Evolutionary conservation across 2,329 filamentous ascomycete genomes (phyloP).

Genomic region (Paecilomyces variotii): DNA sequence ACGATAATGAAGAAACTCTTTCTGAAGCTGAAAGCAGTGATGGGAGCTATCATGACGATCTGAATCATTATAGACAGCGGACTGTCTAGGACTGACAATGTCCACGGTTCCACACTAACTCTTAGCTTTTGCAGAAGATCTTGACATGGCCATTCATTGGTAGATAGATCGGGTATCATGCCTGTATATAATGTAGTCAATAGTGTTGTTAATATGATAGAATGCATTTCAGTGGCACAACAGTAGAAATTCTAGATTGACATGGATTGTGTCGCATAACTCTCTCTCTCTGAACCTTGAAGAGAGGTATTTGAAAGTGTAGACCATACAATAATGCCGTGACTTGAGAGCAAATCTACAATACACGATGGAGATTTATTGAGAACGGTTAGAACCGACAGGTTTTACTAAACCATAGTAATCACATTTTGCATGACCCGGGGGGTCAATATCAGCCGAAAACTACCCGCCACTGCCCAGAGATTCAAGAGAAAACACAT

Average conservation of each 20-base stretch:
- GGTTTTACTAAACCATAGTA: not conserved
- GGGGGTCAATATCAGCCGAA: not conserved
- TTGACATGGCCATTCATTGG: not conserved
- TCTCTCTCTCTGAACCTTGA: too few relatives aligned
- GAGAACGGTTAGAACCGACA: not conserved
- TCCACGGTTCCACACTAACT: not conserved
- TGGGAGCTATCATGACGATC: not conserved
- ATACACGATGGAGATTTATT: too few relatives aligned
- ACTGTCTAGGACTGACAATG: not conserved
- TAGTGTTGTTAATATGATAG: not conserved
- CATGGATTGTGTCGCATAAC: too few relatives aligned
- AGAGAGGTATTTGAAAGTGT: too few relatives aligned
- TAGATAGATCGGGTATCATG: not conserved
- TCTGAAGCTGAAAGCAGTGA: slow-evolving; percentile 15
- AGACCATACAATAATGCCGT: too few relatives aligned
- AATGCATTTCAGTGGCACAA: not conserved
- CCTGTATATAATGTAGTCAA: not conserved
- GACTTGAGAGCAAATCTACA: too few relatives aligned
- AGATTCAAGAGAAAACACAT: not conserved
- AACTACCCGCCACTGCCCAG: not conserved
- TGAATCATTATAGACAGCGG: not conserved
- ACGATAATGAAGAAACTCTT: slow-evolving; percentile 36
- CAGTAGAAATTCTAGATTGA: not conserved
- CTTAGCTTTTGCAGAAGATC: not conserved
- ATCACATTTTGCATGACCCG: not conserved